These are phyloP conservation scores for Trametes villosa DNA, from an alignment of 768 basidiomycete species.

Conservation along the genomic window DNA sequence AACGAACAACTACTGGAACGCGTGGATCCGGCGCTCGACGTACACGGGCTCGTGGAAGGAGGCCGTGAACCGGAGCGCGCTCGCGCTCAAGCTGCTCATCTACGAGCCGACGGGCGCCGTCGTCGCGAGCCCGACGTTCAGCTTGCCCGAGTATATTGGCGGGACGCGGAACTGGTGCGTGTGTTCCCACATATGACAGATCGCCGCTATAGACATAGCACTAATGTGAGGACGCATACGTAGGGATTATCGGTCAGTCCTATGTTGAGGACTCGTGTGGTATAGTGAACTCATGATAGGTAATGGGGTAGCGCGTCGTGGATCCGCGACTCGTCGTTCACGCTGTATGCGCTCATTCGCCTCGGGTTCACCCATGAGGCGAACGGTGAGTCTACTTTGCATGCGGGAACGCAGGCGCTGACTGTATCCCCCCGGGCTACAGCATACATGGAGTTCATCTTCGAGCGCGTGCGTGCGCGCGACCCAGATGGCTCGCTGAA, in stretches of 20 bases:
- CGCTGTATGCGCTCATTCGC: constrained; percentile 90
- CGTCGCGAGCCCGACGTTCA: constrained; percentile 95
- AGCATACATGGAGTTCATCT: constrained; percentile 93
- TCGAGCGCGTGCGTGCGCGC: constrained; percentile 77
- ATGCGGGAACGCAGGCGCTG: background rate
- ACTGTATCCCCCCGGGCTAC: constrained; percentile 6
- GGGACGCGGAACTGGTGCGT: constrained; percentile 85
- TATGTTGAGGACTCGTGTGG: background rate
- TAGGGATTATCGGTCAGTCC: constrained; percentile 20
- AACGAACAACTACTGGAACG: constrained; percentile 84
- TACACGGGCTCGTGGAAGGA: constrained; percentile 97
- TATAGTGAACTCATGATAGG: background rate
- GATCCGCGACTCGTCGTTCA: constrained; percentile 97
- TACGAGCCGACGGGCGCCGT: constrained; percentile 95
- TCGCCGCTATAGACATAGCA: background rate
- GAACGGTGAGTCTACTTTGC: constrained; percentile 54
- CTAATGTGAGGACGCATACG: background rate
- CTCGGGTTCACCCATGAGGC: constrained; percentile 95
- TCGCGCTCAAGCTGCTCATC: constrained; percentile 92
- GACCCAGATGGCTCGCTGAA: constrained; percentile 92
- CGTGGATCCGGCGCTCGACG: constrained; percentile 87
- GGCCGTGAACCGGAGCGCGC: constrained; percentile 87
- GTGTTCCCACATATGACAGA: background rate
- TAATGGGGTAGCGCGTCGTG: constrained; percentile 64
- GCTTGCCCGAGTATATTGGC: constrained; percentile 89